Base-by-base conservation (phyloP, 345 rosid genomes). In the Lumnitzera littorea region DNA sequence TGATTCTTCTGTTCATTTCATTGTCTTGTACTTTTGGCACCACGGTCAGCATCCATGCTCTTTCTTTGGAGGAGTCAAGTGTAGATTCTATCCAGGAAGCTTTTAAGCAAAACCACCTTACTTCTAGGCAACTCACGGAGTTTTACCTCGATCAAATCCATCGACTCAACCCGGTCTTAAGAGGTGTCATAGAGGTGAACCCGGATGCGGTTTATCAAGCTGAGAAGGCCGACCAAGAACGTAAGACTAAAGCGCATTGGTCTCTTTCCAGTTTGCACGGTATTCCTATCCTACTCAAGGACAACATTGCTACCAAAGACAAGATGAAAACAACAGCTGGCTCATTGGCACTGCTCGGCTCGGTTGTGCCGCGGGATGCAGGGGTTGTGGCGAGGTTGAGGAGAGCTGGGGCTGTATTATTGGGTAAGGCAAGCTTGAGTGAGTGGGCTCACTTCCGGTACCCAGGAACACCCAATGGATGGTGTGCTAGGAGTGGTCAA, bases 251-350 rank as follows among this genome's bases (percentile, higher is more conserved):
- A 50, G 60, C 61, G 2, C 15, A 66, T 2, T 57, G 71, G 1
- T 64, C 72, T 5, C 31, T 53, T 52, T 46, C 62, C 57, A 58
- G 61, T 55, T 68, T 91, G 69, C 94, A 81, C 25, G 95, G 90
- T 15, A 75, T 88, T 70, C 95, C 91, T 0, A 10, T 91, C 31
- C 64, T 84, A 24, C 77, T 88, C 60, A 88, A 91, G 72, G 95
- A 91, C 27, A 79, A 64, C 41, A 82, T 86, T 12, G 90, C 72
- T 13, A 83, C 95, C 27, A 80, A 81, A 49, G 88, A 84, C 46
- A 74, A 69, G 73, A 68, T 88, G 68, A 86, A 81, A 74, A 88
- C 91, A 2, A 82, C 91, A 0, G 87, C 88, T n/a, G 94, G 91
- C 11, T 88, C 90, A 1, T 74, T 81, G 6, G 87, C 95, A 0